A percentile compares a stretch with the other conserved stretches of the same genome.
These are phyloP conservation scores for Tremella yokohamensis DNA, from an alignment of 768 basidiomycete genomes.

Conservation along the genomic window DNA sequence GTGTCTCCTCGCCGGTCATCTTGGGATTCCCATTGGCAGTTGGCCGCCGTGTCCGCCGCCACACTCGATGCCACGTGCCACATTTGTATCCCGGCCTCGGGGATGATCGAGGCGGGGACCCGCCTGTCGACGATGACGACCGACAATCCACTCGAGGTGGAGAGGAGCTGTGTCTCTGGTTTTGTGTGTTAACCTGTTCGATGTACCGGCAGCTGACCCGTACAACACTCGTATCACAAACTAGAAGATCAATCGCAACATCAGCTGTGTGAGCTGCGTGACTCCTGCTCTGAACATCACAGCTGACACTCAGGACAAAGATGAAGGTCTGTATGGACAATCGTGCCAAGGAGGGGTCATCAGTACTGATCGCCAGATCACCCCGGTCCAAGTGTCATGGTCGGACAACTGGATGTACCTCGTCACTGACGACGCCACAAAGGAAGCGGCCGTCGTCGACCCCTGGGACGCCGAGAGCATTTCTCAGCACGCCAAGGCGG, in stretches of 20 bases:
- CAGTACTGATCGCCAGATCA: background rate
- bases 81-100: background rate
- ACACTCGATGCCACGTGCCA: background rate
- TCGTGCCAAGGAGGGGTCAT: too few species aligned
- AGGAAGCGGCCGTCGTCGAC: slow-evolving; percentile 47
- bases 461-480: slow-evolving; percentile 48
- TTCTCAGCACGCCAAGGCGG: slow-evolving; percentile 54
- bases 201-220: too few species aligned
- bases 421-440: slow-evolving; percentile 43
- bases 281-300: background rate
- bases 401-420: slow-evolving; percentile 52
- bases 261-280: background rate
- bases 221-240: background rate
- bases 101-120: too few species aligned
- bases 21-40: too few species aligned
- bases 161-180: background rate
- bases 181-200: background rate
- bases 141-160: background rate
- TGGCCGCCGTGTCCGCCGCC: background rate
- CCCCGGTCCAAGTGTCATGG: slow-evolving; percentile 12
- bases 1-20: background rate
- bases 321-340: background rate
- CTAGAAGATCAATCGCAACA: background rate
- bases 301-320: background rate
- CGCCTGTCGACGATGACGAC: background rate